Evolutionary conservation across 352 stramenopile species (phyloP).

Genomic region (Pythium chondricola): DNA sequence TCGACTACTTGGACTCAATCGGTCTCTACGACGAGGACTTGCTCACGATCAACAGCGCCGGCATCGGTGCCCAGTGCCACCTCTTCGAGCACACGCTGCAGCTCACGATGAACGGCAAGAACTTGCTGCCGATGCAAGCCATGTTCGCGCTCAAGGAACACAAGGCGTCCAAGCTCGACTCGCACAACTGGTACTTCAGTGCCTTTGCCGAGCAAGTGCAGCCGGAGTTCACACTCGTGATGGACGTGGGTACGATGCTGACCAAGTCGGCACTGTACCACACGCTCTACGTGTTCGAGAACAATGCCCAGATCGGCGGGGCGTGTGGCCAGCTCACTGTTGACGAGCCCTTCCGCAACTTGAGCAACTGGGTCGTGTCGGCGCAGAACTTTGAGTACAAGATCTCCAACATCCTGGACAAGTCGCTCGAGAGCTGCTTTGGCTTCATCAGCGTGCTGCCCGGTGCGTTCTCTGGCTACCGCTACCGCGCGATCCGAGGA

Average conservation of each 20-base stretch:
- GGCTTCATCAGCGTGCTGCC: conserved; percentile 85
- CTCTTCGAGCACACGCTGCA: conserved; percentile 84
- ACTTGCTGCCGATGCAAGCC: conserved; percentile 65
- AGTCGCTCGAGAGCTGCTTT: conserved; percentile 81
- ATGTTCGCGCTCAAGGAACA: conserved; percentile 79
- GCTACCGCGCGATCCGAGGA: conserved; percentile 79
- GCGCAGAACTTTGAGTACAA: conserved; percentile 90
- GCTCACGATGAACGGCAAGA: conserved; percentile 60
- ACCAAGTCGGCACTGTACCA: conserved; percentile 75
- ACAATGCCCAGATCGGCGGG: conserved; percentile 73
- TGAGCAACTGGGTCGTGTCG: conserved; percentile 85
- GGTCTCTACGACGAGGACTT: conserved; percentile 82
- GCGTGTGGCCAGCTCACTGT: conserved; percentile 78
- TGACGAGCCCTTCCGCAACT: conserved; percentile 73
- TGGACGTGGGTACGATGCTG: conserved; percentile 83
- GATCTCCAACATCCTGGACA: conserved; percentile 86
- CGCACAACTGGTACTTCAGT: conserved; percentile 84
- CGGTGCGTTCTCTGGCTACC: conserved; percentile 79
- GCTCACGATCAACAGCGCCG: conserved; percentile 79
- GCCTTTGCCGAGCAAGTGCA: conserved; percentile 79
- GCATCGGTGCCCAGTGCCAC: conserved; percentile 75
- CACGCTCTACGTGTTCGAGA: conserved; percentile 72
- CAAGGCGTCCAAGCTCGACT: conserved; percentile 80
- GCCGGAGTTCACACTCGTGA: conserved; percentile 74
- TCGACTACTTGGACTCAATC: conserved; percentile 69